Conservation (phyloP, 1,139 yeast genomes). For the Geotrichum restrictum region DNA sequence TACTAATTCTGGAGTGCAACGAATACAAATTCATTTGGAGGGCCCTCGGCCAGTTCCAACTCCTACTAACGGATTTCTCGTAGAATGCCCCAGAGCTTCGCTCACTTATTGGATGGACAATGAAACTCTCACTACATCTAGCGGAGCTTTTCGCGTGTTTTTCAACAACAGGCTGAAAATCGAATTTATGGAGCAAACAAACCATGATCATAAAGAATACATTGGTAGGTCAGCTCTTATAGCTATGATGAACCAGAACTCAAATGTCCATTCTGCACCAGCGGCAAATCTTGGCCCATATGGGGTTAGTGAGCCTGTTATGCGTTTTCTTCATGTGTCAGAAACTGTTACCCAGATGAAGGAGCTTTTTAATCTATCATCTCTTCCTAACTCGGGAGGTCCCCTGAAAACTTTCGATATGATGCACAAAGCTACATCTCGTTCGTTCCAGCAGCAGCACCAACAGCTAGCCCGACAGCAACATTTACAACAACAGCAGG, state of each 20-base stretch:
- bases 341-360: constrained; percentile 71
- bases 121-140: constrained; percentile 62
- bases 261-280: not conserved
- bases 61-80: constrained; percentile 60
- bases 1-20: constrained; percentile 50
- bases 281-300: constrained; percentile 36
- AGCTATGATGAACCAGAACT: constrained; percentile 3
- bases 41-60: constrained; percentile 63
- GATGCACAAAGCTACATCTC: constrained; percentile 25
- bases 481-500: constrained; percentile 11
- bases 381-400: constrained; percentile 45
- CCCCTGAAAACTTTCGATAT: constrained; percentile 60
- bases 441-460: constrained; percentile 13
- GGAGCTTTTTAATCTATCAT: constrained; percentile 58
- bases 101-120: constrained; percentile 59
- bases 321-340: constrained; percentile 67
- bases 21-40: constrained; percentile 57
- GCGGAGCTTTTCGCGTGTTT: constrained; percentile 56
- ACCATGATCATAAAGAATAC: constrained; percentile 41
- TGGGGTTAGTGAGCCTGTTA: constrained; percentile 60
- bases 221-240: constrained; percentile 3
- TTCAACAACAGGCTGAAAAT: constrained; percentile 61
- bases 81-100: constrained; percentile 56
- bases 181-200: constrained; percentile 66
- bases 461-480: constrained; percentile 10